Conservation (phyloP, 2,329 filamentous ascomycete species). For the Fusarium mundagurra region DNA sequence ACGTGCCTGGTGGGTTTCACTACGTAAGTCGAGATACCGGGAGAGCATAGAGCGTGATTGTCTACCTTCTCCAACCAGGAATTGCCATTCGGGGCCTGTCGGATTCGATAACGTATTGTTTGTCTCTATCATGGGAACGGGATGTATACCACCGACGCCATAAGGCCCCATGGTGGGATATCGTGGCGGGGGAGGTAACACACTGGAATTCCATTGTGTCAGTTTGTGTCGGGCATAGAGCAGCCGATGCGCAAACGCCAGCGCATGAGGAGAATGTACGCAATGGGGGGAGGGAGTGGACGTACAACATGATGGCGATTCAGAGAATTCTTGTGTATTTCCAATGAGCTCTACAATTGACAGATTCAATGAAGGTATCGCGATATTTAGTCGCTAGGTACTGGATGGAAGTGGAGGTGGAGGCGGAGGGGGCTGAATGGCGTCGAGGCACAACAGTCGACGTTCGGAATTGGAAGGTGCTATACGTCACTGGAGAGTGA, state of each 20-base stretch:
- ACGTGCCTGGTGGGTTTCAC: slow-evolving; percentile 71
- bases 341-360: background rate
- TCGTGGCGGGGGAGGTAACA: slow-evolving; percentile 85
- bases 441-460: slow-evolving; percentile 27
- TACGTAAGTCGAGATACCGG: slow-evolving; percentile 20
- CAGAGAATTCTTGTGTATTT: background rate
- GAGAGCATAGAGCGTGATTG: background rate
- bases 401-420: background rate
- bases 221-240: slow-evolving; percentile 31
- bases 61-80: slow-evolving; percentile 90
- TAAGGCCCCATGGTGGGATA: slow-evolving; percentile 81
- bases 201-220: slow-evolving; percentile 59
- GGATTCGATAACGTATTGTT: slow-evolving; percentile 89
- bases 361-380: slow-evolving; percentile 7
- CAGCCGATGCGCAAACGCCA: background rate
- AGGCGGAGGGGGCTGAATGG: slow-evolving; percentile 19
- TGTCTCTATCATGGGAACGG: slow-evolving; percentile 86
- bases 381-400: slow-evolving; percentile 23
- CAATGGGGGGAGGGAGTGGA: slow-evolving; percentile 4
- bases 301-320: slow-evolving; percentile 41
- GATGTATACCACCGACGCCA: slow-evolving; percentile 73
- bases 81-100: slow-evolving; percentile 83
- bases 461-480: slow-evolving; percentile 19
- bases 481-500: background rate
- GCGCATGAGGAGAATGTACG: background rate